Evolutionary conservation across 305 asterid species (phyloP).

Genomic region (Plantago coronopus): DNA sequence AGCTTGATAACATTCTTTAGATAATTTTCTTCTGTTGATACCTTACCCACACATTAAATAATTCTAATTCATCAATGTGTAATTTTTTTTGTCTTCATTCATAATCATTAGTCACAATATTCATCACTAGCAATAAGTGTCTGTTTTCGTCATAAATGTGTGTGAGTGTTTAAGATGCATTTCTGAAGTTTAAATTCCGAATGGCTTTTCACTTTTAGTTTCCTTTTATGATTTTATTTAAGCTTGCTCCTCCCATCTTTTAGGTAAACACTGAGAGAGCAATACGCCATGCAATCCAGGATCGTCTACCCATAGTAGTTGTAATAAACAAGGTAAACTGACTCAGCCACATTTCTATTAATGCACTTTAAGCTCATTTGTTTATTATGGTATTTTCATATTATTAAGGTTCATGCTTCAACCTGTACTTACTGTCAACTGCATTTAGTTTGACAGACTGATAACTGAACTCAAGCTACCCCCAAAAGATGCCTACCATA

Average conservation of each 20-base stretch:
- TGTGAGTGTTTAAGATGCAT: too few species aligned
- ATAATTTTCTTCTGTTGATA: too few species aligned
- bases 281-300: constrained; percentile 92
- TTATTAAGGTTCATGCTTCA: constrained; percentile 6
- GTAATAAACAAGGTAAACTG: constrained; percentile 83
- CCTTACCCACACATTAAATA: too few species aligned
- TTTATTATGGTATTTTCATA: constrained; percentile 1
- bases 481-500: constrained; percentile 95
- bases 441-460: constrained; percentile 72
- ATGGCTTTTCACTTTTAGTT: background rate
- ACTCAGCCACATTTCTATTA: constrained; percentile 8
- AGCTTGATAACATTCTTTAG: too few species aligned
- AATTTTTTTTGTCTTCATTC: too few species aligned
- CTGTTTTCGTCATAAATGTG: too few species aligned
- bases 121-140: too few species aligned
- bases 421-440: constrained; percentile 17
- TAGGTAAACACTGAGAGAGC: constrained; percentile 98
- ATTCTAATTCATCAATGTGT: too few species aligned
- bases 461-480: constrained; percentile 94
- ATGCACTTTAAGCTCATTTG: background rate
- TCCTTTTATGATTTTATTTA: constrained; percentile 1
- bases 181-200: background rate
- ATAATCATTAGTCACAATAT: too few species aligned
- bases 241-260: constrained; percentile 13
- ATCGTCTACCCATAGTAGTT: constrained; percentile 81